Conservation (phyloP, 768 basidiomycete genomes). For the Macrolepiota dolichaula region DNA sequence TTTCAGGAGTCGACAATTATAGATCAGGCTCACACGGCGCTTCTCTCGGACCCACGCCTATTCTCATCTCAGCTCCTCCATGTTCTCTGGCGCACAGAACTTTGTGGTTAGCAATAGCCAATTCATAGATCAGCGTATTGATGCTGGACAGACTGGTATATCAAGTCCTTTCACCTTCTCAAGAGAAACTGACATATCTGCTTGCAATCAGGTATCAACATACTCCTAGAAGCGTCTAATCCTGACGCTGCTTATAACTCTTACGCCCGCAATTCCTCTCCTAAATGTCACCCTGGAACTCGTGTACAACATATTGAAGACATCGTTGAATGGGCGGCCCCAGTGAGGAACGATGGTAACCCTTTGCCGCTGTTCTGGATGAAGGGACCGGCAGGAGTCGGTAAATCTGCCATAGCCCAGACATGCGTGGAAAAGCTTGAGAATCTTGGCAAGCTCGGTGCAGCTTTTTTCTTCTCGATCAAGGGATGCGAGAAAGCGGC, state of each 20-base stretch:
- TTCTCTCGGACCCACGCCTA: no score
- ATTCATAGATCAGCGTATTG: no score
- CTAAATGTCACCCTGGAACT: background rate
- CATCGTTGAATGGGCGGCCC: background rate
- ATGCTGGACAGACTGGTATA: no score
- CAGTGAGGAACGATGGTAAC: background rate
- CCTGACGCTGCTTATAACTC: background rate
- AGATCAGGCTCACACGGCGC: no score
- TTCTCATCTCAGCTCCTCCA: no score
- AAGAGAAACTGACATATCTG: background rate
- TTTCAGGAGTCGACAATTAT: no score
- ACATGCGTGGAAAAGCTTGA: background rate
- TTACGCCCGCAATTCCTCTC: background rate
- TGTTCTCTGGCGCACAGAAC: no score
- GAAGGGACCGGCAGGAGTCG: background rate
- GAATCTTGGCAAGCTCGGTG: background rate
- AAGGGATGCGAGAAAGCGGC: background rate
- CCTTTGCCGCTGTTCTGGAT: background rate
- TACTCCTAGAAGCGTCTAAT: background rate
- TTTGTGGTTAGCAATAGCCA: no score
- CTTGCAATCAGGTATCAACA: background rate
- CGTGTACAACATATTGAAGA: conserved; percentile 9
- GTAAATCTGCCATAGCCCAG: background rate
- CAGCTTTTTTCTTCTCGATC: background rate
- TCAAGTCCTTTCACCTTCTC: no score